A percentile compares a stretch with the other conserved stretches of the same genome.
These are phyloP conservation scores for Dillenia suffruticosa DNA, from an alignment of 164 flowering plant species.

Conservation along the genomic window DNA sequence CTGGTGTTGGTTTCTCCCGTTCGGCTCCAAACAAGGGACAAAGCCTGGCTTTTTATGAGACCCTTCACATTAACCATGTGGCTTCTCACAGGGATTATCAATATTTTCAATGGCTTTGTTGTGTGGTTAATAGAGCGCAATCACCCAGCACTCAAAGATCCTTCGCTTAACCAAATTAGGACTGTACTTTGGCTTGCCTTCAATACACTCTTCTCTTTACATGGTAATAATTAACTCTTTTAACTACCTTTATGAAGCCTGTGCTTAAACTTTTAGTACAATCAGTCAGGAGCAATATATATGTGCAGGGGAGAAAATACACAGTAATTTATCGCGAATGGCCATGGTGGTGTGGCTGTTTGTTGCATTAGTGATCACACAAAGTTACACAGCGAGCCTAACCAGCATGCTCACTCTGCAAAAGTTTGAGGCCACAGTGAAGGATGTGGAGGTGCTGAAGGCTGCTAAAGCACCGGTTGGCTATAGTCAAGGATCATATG, in stretches of 20 bases:
- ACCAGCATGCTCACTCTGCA: slow-evolving; percentile 22
- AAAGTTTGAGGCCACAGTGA: slow-evolving; percentile 10
- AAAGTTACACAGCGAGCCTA: slow-evolving; percentile 27
- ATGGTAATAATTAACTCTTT: neutral
- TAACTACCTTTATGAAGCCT: too few species aligned
- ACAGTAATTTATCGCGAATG: neutral
- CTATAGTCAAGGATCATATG: slow-evolving; percentile 7
- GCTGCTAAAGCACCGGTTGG: slow-evolving; percentile 16
- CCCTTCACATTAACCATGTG: slow-evolving; percentile 22
- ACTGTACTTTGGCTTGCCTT: neutral
- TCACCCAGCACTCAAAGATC: neutral
- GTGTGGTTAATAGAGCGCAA: slow-evolving; percentile 1
- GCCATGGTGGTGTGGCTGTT: slow-evolving; percentile 23
- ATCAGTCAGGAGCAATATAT: too few species aligned
- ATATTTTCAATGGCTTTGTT: neutral
- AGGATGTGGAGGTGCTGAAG: slow-evolving; percentile 10
- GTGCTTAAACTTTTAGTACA: too few species aligned
- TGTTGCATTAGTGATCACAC: slow-evolving; percentile 23
- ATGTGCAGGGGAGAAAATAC: neutral
- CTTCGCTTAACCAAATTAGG: neutral
- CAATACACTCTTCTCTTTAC: neutral
- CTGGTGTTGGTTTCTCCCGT: slow-evolving; percentile 24
- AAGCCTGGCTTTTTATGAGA: slow-evolving; percentile 27
- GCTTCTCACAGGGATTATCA: neutral
- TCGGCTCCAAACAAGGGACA: neutral